phyloP scores from a whole-genome alignment of 495 filamentous ascomycete genomes.

The Podospora sp. region DNA sequence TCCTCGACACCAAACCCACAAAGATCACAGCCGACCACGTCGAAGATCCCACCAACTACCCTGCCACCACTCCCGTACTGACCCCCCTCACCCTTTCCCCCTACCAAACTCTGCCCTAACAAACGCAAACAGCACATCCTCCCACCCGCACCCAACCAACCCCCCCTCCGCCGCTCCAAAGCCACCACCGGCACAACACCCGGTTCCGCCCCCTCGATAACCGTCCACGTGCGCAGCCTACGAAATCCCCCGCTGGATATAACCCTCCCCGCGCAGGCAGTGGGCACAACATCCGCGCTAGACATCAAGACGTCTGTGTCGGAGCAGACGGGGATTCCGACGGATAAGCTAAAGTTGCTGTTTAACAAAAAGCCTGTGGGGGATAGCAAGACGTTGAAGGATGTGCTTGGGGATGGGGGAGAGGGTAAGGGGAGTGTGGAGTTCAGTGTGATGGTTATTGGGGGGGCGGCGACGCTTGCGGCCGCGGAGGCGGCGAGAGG shows the following conservation, averaged over 20 bases:
- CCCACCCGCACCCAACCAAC: slow-evolving; percentile 44
- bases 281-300: slow-evolving; percentile 63
- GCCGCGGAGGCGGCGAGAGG: slow-evolving; percentile 26
- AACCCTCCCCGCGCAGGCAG: slow-evolving; percentile 56
- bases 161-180: slow-evolving; percentile 16
- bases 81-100: slow-evolving; percentile 21
- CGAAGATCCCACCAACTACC: slow-evolving; percentile 75
- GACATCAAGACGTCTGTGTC: slow-evolving; percentile 70
- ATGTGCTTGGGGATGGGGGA: slow-evolving; percentile 41
- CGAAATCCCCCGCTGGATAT: slow-evolving; percentile 71
- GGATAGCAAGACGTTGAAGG: slow-evolving; percentile 67
- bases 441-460: slow-evolving; percentile 86
- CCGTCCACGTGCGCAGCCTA: slow-evolving; percentile 69
- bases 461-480: slow-evolving; percentile 40
- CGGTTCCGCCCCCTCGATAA: slow-evolving; percentile 52
- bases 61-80: slow-evolving; percentile 70
- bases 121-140: slow-evolving; percentile 45
- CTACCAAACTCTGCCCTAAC: neutral
- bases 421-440: slow-evolving; percentile 54
- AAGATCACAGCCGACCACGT: slow-evolving; percentile 84
- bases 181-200: slow-evolving; percentile 21
- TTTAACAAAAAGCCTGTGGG: slow-evolving; percentile 78
- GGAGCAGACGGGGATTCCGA: slow-evolving; percentile 49
- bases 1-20: slow-evolving; percentile 72
- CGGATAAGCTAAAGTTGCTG: slow-evolving; percentile 80